A percentile compares a stretch with the other conserved stretches of the same genome.
Conservation (phyloP, 768 basidiomycete species). For the Boletellus sp. region DNA sequence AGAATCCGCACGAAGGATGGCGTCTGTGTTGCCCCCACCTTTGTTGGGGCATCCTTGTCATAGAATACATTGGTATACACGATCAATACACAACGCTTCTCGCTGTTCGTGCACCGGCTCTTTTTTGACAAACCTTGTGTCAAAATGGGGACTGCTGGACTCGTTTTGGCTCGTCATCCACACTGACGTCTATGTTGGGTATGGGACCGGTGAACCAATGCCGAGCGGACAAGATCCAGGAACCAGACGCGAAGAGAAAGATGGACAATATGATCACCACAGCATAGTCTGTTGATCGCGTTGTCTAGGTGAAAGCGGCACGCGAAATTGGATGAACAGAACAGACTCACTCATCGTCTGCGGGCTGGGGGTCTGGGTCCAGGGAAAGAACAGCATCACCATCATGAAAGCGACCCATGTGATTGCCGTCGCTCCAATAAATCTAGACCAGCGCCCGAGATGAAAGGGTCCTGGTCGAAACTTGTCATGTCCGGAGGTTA, state of each 20-base stretch:
- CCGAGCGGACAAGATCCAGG: conserved; percentile 34
- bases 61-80: conserved; percentile 37
- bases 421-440: conserved; percentile 29
- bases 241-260: conserved; percentile 28
- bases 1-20: conserved; percentile 85
- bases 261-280: conserved; percentile 32
- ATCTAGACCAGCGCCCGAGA: conserved; percentile 29
- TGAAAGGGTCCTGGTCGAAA: conserved; percentile 35
- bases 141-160: background rate
- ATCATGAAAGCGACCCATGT: conserved; percentile 34
- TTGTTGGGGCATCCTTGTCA: conserved; percentile 90
- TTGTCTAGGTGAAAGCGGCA: background rate
- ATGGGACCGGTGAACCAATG: conserved; percentile 36
- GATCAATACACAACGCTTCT: background rate
- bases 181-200: conserved; percentile 22
- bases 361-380: conserved; percentile 15
- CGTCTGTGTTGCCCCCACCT: conserved; percentile 71
- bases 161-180: conserved; percentile 5
- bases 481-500: conserved; percentile 32
- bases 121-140: background rate
- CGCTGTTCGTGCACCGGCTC: background rate
- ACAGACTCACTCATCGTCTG: conserved; percentile 33
- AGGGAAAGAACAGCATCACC: conserved; percentile 34
- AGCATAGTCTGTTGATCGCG: conserved; percentile 14
- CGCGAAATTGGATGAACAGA: background rate